Conservation (phyloP, 352 stramenopile species). For the Globisporangium abappressorium region DNA sequence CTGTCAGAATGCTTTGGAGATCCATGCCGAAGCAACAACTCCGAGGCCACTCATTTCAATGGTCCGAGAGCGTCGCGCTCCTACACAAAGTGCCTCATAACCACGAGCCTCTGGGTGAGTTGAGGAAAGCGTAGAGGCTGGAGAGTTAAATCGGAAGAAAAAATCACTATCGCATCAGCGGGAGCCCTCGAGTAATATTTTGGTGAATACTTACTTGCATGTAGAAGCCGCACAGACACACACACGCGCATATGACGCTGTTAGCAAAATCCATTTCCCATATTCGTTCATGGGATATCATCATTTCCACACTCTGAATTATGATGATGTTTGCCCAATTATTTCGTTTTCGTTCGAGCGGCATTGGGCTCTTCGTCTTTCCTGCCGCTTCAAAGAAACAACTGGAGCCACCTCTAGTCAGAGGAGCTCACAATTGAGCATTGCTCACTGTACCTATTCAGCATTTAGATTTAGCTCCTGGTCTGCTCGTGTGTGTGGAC, state of each 20-base stretch:
- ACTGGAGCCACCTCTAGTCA: background rate
- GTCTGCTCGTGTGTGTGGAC: background rate
- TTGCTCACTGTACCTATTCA: background rate
- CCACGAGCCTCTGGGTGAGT: background rate
- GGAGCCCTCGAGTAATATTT: background rate
- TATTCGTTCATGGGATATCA: background rate
- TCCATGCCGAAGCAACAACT: background rate
- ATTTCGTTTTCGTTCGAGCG: background rate
- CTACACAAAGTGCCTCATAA: background rate
- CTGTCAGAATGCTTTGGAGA: background rate
- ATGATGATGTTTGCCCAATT: background rate
- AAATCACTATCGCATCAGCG: background rate
- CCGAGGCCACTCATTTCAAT: constrained; percentile 7
- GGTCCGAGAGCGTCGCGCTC: background rate
- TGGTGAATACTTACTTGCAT: background rate
- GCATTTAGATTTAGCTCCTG: background rate
- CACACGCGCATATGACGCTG: too few species aligned
- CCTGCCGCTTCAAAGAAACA: background rate
- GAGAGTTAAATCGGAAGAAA: background rate
- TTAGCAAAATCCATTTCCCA: background rate
- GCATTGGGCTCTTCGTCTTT: background rate
- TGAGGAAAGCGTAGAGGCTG: background rate
- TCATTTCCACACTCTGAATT: background rate
- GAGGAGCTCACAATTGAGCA: background rate
- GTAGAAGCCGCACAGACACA: background rate